Evolutionary conservation across 2,329 filamentous ascomycete species (phyloP).

Genomic region (Onygenales sp.): DNA sequence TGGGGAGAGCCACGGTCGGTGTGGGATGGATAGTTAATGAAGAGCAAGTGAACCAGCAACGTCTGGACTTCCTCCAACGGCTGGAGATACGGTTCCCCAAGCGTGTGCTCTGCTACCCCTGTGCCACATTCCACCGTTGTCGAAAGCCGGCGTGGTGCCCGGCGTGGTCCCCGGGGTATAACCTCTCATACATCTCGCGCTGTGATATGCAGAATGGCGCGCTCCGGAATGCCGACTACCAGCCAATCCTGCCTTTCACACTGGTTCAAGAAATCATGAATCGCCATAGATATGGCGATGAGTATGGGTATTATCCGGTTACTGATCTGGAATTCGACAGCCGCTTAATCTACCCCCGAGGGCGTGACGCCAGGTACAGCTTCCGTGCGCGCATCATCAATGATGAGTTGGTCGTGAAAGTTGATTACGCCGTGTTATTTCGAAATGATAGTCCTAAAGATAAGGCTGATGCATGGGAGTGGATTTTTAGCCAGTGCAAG

Average conservation of each 20-base stretch:
- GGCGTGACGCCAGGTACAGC: not conserved
- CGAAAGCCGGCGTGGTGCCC: not conserved
- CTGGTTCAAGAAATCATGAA: not conserved
- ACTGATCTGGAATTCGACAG: not conserved
- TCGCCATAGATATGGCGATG: constrained; percentile 3
- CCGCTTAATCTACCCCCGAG: not conserved
- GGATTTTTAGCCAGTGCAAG: not conserved
- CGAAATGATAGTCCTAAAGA: not conserved
- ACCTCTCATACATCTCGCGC: not conserved
- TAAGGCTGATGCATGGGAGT: not conserved
- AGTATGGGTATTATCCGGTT: not conserved
- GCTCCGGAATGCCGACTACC: not conserved
- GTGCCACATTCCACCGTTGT: not conserved
- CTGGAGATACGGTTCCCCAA: not conserved
- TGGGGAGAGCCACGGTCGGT: not conserved
- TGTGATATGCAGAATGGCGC: not conserved
- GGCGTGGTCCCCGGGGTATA: not conserved
- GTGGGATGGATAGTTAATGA: not conserved
- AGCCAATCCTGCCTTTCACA: not conserved
- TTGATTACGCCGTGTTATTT: constrained; percentile 1
- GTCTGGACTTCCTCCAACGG: constrained; percentile 1
- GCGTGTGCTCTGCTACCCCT: constrained; percentile 1
- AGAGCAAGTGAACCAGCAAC: not conserved
- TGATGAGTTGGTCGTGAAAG: constrained; percentile 1
- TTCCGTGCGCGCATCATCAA: not conserved